Evolutionary conservation across 192 early-diverging fungal genomes (phyloP), one percentile per base, ranked within the genome.

Genomic region (Backusella westeae): DNA sequence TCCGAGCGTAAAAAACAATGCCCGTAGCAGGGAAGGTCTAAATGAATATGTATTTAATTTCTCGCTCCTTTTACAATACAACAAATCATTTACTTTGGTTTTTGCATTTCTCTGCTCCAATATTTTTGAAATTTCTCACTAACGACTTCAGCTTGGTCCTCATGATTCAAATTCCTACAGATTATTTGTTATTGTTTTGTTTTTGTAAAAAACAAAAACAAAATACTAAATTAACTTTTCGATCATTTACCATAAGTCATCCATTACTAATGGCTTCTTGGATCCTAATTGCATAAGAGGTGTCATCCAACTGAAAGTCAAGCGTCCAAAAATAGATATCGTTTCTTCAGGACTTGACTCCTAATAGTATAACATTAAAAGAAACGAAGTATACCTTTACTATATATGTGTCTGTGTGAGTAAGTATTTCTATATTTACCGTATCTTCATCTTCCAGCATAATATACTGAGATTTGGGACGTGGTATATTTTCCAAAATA

Each of bases 291-390:
- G 90, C 83, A 99, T 93, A 72, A 98, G 75, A 15, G 90, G 88
- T 59, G 92, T 91, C 90, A 99, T 93, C 97, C 97, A 99, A 35
- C 90, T 83, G 82, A 98, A 99, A 3, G 92, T 90, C 1, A 96
- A 76, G 14, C 86, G 87, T 35, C 92, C 93, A 75, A 96, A 96
- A 23, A 99, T 89, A 78, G 94, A 93, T 63, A 96, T 91, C 12
- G 83, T 88, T 23, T 90, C 91, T 76, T 97, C 96, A 6, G 96
- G 95, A 63, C 87, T 87, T 23, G 67, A 67, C 14, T 78, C 77
- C 75, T 85, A 59, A 42, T 36, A 56, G 35, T 5, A 56, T 41
- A 26, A 39, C 14, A 67, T 39, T 39, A 49, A 38, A 29, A 23
- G 8, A 35, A 15, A 14, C 7, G 35, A 76, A 15, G 8, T 12